Evolutionary conservation across 768 basidiomycete species (phyloP).

Genomic region (Rhizopogon sp.): DNA sequence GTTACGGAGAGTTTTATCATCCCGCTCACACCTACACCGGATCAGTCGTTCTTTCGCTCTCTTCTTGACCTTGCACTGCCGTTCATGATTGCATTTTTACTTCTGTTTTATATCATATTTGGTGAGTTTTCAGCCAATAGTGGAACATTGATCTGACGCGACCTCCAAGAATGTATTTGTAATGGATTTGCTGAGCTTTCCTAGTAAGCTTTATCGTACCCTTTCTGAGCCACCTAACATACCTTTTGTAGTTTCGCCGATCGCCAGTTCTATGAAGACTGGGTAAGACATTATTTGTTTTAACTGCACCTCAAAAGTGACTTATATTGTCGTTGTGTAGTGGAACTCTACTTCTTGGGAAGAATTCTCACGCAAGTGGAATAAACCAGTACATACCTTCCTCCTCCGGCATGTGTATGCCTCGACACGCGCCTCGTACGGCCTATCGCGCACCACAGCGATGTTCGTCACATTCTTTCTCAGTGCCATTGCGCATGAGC

Average conservation of each 20-base stretch:
- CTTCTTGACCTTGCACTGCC: slow-evolving; percentile 86
- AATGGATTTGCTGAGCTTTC: slow-evolving; percentile 94
- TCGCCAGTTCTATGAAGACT: slow-evolving; percentile 95
- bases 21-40: slow-evolving; percentile 65
- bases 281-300: slow-evolving; percentile 43
- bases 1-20: slow-evolving; percentile 93
- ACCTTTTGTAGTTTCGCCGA: slow-evolving; percentile 75
- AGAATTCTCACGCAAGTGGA: slow-evolving; percentile 98
- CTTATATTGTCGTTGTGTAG: slow-evolving; percentile 18
- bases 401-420: slow-evolving; percentile 94
- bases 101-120: slow-evolving; percentile 84
- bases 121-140: slow-evolving; percentile 34
- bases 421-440: slow-evolving; percentile 73
- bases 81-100: slow-evolving; percentile 88
- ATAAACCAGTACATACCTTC: slow-evolving; percentile 93
- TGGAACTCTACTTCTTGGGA: slow-evolving; percentile 99
- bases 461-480: slow-evolving; percentile 92
- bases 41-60: slow-evolving; percentile 69
- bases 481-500: slow-evolving; percentile 85
- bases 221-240: not conserved
- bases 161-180: slow-evolving; percentile 80
- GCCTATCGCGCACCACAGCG: slow-evolving; percentile 71
- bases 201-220: slow-evolving; percentile 44
- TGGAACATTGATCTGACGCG: not conserved
- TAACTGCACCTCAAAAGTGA: not conserved